Percentiles rank a stretch among this genome's conserved stretches.
These are phyloP conservation scores for Penstemon barbatus DNA, from an alignment of 257 asterid species.

Conservation along the genomic window DNA sequence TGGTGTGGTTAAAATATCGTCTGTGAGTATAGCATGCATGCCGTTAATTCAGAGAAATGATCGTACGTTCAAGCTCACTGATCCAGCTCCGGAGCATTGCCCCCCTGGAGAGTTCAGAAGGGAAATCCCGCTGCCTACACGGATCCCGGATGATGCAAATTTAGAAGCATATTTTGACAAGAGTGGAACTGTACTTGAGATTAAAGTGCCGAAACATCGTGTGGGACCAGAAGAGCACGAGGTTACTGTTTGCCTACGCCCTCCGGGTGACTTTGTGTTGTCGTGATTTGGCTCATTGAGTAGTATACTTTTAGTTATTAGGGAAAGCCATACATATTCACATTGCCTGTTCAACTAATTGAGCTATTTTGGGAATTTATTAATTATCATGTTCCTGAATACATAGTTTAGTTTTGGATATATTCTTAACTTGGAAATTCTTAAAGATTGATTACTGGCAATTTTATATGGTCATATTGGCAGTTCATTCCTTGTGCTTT, in stretches of 20 bases:
- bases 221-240: conserved; percentile 89
- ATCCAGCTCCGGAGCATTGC: conserved; percentile 76
- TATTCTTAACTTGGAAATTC: too few relatives aligned
- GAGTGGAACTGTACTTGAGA: conserved; percentile 76
- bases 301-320: too few relatives aligned
- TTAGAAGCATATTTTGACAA: conserved; percentile 85
- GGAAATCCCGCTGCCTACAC: conserved; percentile 76
- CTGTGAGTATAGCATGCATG: conserved; percentile 63
- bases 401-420: too few relatives aligned
- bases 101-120: conserved; percentile 88
- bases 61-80: conserved; percentile 75
- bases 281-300: too few relatives aligned
- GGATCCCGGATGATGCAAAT: conserved; percentile 89
- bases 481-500: too few relatives aligned
- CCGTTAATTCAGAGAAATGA: conserved; percentile 74
- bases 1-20: conserved; percentile 76
- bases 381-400: too few relatives aligned
- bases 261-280: conserved; percentile 27
- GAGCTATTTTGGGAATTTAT: too few relatives aligned
- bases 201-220: conserved; percentile 77
- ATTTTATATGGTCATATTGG: too few relatives aligned
- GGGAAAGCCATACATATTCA: too few relatives aligned
- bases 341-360: too few relatives aligned
- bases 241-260: conserved; percentile 87
- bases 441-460: too few relatives aligned